These are phyloP conservation scores for Pyrenophora seminiperda DNA, from an alignment of 2,329 filamentous ascomycete species.

Conservation along the genomic window DNA sequence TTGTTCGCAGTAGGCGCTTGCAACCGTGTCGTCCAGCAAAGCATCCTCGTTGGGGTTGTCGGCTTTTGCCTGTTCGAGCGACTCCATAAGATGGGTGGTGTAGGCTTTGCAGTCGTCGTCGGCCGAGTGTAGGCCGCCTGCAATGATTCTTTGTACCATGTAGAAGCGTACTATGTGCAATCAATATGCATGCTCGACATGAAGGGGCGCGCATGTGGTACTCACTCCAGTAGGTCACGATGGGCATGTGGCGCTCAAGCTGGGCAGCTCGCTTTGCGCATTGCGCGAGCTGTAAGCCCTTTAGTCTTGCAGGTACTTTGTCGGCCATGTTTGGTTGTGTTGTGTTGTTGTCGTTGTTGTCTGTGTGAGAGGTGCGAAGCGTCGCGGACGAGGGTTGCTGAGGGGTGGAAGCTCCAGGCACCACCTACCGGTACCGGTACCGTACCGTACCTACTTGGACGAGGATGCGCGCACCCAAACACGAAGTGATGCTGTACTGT, in stretches of 20 bases:
- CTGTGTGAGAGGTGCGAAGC: conserved; percentile 1
- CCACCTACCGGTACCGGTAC: too few species aligned
- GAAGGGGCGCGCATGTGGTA: conserved; percentile 24
- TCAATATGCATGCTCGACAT: conserved; percentile 21
- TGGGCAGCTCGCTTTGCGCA: conserved; percentile 85
- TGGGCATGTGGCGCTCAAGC: conserved; percentile 80
- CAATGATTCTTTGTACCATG: conserved; percentile 89
- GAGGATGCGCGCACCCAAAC: conserved; percentile 1
- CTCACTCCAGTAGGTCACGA: conserved; percentile 94
- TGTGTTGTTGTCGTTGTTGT: too few species aligned
- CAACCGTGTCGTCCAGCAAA: conserved; percentile 81
- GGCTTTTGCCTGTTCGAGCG: conserved; percentile 79
- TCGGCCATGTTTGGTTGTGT: conserved; percentile 65
- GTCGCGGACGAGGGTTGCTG: not conserved
- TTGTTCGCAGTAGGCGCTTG: conserved; percentile 90
- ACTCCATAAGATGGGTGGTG: conserved; percentile 86
- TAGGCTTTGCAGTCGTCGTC: conserved; percentile 80
- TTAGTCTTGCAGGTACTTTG: conserved; percentile 72
- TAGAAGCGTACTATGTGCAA: conserved; percentile 53
- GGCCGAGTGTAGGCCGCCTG: conserved; percentile 75
- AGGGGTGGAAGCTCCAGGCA: conserved; percentile 3
- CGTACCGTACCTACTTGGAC: not conserved
- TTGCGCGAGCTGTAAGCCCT: conserved; percentile 78
- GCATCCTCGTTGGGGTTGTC: conserved; percentile 79
- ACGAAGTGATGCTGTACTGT: too few species aligned